These are phyloP conservation scores for Monosporozyma solicola DNA, from an alignment of 805 yeast genomes.

Conservation along the genomic window DNA sequence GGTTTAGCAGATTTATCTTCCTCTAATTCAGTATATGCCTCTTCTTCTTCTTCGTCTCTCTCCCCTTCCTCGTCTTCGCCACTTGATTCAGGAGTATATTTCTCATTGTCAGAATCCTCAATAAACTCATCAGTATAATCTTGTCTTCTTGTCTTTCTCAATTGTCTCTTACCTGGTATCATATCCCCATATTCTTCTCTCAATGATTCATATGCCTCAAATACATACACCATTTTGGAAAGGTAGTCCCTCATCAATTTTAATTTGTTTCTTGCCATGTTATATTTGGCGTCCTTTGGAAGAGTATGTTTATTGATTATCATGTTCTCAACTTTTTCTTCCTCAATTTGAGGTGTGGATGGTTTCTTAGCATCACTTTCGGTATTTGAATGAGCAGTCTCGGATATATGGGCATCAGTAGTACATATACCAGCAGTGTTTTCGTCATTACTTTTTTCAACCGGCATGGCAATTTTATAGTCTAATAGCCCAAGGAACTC, in stretches of 20 bases:
- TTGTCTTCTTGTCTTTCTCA: slow-evolving; percentile 19
- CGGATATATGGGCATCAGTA: no score
- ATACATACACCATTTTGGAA: slow-evolving; percentile 27
- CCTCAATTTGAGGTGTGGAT: background rate
- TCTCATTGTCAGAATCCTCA: slow-evolving; percentile 10
- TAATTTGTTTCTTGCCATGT: slow-evolving; percentile 13
- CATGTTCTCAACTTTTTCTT: background rate
- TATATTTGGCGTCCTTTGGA: slow-evolving; percentile 17
- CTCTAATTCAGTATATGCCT: slow-evolving; percentile 7
- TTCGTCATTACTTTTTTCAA: slow-evolving; percentile 1
- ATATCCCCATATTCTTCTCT: slow-evolving; percentile 45
- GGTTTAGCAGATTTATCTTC: slow-evolving; percentile 5
- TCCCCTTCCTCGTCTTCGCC: slow-evolving; percentile 11
- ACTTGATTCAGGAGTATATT: background rate
- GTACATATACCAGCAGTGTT: background rate
- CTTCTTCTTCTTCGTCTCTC: slow-evolving; percentile 11
- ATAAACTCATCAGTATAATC: slow-evolving; percentile 13
- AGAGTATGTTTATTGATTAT: slow-evolving; percentile 11
- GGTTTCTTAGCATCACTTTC: background rate
- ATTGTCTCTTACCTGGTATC: slow-evolving; percentile 21
- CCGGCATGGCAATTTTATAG: slow-evolving; percentile 8
- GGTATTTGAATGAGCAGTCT: no score
- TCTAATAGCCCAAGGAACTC: slow-evolving; percentile 14
- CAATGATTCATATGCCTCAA: slow-evolving; percentile 56
- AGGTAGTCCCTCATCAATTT: slow-evolving; percentile 14